phyloP scores from a whole-genome alignment of 1,284 basidiomycete genomes.

The Trametes sp. region DNA sequence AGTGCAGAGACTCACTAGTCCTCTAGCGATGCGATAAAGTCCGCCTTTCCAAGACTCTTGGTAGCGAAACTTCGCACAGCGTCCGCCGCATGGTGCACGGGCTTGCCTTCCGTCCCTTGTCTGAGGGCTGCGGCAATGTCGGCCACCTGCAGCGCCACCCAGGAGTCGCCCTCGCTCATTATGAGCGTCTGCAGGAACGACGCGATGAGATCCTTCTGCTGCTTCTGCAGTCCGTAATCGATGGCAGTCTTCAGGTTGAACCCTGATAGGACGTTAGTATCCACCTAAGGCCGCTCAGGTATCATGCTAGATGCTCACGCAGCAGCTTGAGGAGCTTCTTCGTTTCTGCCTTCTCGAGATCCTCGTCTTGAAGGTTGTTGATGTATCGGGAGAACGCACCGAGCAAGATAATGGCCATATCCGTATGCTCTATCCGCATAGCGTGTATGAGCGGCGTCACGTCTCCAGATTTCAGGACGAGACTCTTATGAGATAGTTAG shows the following conservation, averaged over 20 bases:
- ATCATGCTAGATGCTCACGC: slow-evolving; percentile 52
- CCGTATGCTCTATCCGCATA: slow-evolving; percentile 78
- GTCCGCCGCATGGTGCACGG: slow-evolving; percentile 69
- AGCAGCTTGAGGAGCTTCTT: slow-evolving; percentile 75
- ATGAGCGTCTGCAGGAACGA: slow-evolving; percentile 85
- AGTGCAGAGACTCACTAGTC: slow-evolving; percentile 70
- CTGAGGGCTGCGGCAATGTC: slow-evolving; percentile 68
- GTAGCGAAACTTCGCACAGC: slow-evolving; percentile 81
- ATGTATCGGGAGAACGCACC: slow-evolving; percentile 85
- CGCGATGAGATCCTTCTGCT: slow-evolving; percentile 80
- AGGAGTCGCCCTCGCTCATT: slow-evolving; percentile 88
- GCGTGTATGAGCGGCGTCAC: slow-evolving; percentile 82
- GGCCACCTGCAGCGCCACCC: slow-evolving; percentile 69
- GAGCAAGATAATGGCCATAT: slow-evolving; percentile 77
- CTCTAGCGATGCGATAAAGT: slow-evolving; percentile 77
- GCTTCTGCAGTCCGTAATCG: slow-evolving; percentile 78
- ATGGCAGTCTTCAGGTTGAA: slow-evolving; percentile 84
- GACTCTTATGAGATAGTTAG: slow-evolving; percentile 54
- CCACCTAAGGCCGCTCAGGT: slow-evolving; percentile 1
- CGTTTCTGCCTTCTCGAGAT: slow-evolving; percentile 68
- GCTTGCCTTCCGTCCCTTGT: slow-evolving; percentile 67
- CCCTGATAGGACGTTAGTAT: slow-evolving; percentile 52
- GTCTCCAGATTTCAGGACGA: slow-evolving; percentile 76
- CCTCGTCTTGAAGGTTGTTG: slow-evolving; percentile 77
- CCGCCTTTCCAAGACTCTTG: slow-evolving; percentile 76